Conservation (phyloP, 2,329 filamentous ascomycete species). For the Amesomyces nigricolor region DNA sequence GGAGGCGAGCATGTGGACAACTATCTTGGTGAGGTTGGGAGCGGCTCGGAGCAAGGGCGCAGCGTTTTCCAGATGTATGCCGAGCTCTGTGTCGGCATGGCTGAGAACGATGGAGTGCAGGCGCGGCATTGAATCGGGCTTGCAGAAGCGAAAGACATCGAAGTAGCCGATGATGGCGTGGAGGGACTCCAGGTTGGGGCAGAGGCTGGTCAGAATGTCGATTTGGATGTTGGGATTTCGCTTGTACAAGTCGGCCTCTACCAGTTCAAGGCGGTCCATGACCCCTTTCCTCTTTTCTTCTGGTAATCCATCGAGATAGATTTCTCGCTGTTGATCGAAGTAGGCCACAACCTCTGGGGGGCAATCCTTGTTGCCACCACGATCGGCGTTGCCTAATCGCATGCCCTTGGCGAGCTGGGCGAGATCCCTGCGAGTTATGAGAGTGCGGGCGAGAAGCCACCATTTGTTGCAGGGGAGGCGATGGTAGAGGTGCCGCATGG, state of each 20-base stretch:
- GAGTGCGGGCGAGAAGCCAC: constrained; percentile 3
- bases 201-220: constrained; percentile 6
- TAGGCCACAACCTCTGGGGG: not conserved
- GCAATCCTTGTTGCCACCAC: not conserved
- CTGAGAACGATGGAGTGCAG: not conserved
- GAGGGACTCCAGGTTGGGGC: constrained; percentile 3
- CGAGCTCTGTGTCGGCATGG: not conserved
- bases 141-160: not conserved
- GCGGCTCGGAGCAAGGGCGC: not conserved
- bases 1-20: not conserved
- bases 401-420: not conserved
- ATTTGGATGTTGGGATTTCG: not conserved
- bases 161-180: not conserved
- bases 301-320: not conserved
- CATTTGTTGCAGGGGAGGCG: not conserved
- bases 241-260: not conserved
- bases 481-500: constrained; percentile 11
- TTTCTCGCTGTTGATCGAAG: not conserved
- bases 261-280: too few species aligned
- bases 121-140: not conserved
- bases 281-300: too few species aligned
- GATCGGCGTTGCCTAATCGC: not conserved
- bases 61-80: not conserved
- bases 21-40: not conserved
- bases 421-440: constrained; percentile 7